Evolutionary conservation across 805 yeast genomes (phyloP), one percentile per base, ranked within the genome.

Genomic region (Teunomyces pallodes): DNA sequence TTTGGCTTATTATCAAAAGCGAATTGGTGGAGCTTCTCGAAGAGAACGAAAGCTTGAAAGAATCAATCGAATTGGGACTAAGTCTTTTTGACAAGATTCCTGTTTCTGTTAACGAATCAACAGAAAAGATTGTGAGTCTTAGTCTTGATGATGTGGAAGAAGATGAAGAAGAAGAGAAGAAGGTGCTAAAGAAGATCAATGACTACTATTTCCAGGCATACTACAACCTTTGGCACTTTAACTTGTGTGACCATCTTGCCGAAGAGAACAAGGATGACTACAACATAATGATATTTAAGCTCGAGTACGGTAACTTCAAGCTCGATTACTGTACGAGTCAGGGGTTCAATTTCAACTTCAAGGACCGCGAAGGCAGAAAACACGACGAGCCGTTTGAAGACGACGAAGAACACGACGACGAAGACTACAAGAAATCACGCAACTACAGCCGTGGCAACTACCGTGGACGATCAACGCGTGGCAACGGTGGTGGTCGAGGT

Each of bases 151-250:
- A 33, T 3, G 13, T 14, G 3, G 47, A 33, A 9, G 47, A 32
- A 12, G 68, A 53, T 14, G 51, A 49, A 12, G 52, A 71, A 38
- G 66, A 67, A 24, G 75, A 72, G 54, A 72, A 74, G 28, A 68
- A 65, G 41, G 69, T 76, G n/a, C 57, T 66, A 20, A 69, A 78
- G 59, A 72, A 70, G 49, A 73, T 81, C 47, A 83, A 83, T 60
- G 89, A 85, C 57, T 66, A 77, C 35, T 81, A 83, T 54, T 80
- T 82, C 59, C 72, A 79, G 12, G 81, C 90, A 0, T 86, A 83
- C 64, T 84, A 83, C 58, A 83, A 83, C 57, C 74, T 84, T 48
- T 87, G 95, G 95, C 89, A 87, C 62, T 83, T 83, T 62, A 85
- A 85, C 56, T 67, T 87, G 40, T 80, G 90, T 56, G 92, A 86